Evolutionary conservation across 257 asterid species (phyloP).

Genomic region (Agastache rugosa): DNA sequence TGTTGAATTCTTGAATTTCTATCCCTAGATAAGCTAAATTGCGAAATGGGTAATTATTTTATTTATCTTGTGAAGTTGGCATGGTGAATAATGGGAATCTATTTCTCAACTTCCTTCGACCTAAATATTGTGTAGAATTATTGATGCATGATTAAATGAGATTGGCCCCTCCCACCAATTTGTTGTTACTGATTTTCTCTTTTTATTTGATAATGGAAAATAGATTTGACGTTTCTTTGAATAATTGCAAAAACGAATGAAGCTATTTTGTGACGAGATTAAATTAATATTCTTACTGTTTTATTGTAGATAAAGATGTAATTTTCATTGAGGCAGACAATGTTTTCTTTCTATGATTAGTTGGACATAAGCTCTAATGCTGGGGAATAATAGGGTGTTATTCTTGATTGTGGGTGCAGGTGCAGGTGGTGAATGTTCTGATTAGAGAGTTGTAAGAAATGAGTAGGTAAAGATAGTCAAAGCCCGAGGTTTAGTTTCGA

Average conservation of each 20-base stretch:
- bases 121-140: slow-evolving; percentile 12
- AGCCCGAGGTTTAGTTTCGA: neutral
- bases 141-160: slow-evolving; percentile 10
- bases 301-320: neutral
- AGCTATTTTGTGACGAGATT: neutral
- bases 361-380: neutral
- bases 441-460: neutral
- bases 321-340: neutral
- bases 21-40: slow-evolving; percentile 11
- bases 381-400: neutral
- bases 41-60: neutral
- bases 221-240: slow-evolving; percentile 4
- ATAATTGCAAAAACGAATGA: neutral
- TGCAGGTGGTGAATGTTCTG: slow-evolving; percentile 9
- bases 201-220: neutral
- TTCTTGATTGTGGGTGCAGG: slow-evolving; percentile 42
- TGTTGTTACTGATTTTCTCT: neutral
- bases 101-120: neutral
- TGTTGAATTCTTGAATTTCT: neutral
- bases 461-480: neutral
- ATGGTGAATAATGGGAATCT: slow-evolving; percentile 5
- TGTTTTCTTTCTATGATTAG: neutral
- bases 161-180: neutral
- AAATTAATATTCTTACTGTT: slow-evolving; percentile 5
- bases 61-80: neutral